Percentiles rank a stretch among this genome's conserved stretches.
phyloP scores from a whole-genome alignment of 441 rosid species.

The Pelargonium myrrhifolium region DNA sequence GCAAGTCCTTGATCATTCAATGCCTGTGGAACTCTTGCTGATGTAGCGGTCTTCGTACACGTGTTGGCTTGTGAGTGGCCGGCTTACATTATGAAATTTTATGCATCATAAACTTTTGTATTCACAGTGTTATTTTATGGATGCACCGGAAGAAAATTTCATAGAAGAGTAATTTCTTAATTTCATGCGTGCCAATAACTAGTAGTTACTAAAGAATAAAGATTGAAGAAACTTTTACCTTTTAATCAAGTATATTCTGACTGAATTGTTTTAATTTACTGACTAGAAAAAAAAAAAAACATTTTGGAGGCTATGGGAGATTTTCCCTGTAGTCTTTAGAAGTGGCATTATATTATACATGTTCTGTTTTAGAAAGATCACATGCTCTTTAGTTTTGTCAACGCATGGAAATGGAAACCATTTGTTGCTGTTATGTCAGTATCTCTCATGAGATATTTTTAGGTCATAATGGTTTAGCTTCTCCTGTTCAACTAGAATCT shows the following conservation, averaged over 20 bases:
- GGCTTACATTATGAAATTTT: too few species aligned
- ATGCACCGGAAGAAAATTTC: neutral
- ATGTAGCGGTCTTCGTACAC: too few species aligned
- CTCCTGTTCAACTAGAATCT: too few species aligned
- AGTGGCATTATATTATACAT: neutral
- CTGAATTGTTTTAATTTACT: neutral
- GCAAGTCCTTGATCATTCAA: too few species aligned
- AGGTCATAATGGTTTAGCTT: neutral
- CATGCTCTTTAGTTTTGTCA: neutral
- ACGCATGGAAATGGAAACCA: neutral
- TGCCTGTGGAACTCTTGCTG: too few species aligned
- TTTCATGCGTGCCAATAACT: neutral
- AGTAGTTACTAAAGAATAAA: neutral
- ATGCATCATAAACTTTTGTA: too few species aligned
- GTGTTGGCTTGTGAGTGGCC: too few species aligned
- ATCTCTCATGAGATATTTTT: neutral
- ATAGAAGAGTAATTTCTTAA: neutral
- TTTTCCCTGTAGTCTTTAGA: neutral
- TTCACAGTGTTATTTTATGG: too few species aligned
- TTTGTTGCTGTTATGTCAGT: neutral
- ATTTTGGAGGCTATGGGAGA: neutral
- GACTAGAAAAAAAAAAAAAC: neutral
- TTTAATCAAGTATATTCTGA: neutral
- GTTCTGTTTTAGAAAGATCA: neutral
- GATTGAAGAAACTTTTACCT: neutral